Conservation (phyloP, 108 stramenopile genomes). For the Tribonema minus region DNA sequence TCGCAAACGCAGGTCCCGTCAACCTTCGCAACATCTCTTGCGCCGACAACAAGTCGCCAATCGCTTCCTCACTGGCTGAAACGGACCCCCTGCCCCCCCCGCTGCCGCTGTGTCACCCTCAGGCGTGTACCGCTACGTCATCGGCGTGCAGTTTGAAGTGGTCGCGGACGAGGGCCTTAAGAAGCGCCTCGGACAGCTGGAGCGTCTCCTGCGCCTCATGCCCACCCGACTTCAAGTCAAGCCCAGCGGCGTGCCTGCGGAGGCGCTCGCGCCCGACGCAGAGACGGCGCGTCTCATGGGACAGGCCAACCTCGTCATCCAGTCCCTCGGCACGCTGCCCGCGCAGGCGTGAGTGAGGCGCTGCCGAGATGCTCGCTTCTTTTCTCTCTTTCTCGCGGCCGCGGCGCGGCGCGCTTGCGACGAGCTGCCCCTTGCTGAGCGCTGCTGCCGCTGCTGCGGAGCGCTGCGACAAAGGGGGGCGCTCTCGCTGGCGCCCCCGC, state of each 20-base stretch:
- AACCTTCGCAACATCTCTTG: constrained; percentile 79
- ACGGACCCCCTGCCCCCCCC: constrained; percentile 86
- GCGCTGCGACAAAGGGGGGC: too few species aligned
- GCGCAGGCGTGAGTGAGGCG: too few species aligned
- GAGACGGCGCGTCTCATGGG: neutral
- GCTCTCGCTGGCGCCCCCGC: too few species aligned
- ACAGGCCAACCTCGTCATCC: neutral
- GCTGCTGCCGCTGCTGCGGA: too few species aligned
- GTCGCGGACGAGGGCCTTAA: neutral
- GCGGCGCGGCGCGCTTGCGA: too few species aligned
- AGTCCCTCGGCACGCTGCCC: too few species aligned
- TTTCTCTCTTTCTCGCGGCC: too few species aligned
- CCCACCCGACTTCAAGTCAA: neutral
- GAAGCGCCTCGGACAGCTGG: neutral
- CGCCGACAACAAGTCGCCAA: constrained; percentile 81
- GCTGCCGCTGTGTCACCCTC: constrained; percentile 75
- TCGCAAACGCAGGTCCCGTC: too few species aligned
- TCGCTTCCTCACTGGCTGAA: too few species aligned
- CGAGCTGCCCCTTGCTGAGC: too few species aligned
- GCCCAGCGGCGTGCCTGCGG: neutral
- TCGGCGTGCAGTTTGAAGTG: constrained; percentile 70
- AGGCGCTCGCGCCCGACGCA: neutral
- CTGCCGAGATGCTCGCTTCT: too few species aligned
- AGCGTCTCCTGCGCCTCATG: neutral
- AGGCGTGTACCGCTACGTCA: constrained; percentile 81